These are phyloP conservation scores for Actinidia chinensis DNA, from an alignment of 179 eudicot species.

Conservation along the genomic window DNA sequence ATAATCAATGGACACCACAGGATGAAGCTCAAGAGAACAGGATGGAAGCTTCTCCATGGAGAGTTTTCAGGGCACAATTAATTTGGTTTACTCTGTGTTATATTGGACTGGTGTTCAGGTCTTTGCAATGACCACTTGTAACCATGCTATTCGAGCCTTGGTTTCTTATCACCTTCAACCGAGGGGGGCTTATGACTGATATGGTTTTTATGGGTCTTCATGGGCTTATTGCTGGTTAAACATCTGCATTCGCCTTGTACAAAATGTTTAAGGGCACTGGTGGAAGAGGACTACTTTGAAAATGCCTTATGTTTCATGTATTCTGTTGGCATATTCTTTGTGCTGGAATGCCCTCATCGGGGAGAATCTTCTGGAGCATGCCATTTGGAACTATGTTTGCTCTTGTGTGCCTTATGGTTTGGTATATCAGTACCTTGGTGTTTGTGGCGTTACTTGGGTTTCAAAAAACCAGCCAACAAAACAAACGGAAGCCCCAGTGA, in stretches of 20 bases:
- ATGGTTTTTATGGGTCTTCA: slow-evolving; percentile 56
- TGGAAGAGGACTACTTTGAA: slow-evolving; percentile 50
- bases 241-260: slow-evolving; percentile 49
- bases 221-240: slow-evolving; percentile 57
- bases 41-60: slow-evolving; percentile 59
- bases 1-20: slow-evolving; percentile 49
- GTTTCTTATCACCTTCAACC: slow-evolving; percentile 58
- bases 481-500: slow-evolving; percentile 56
- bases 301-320: slow-evolving; percentile 49
- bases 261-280: slow-evolving; percentile 57
- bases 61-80: slow-evolving; percentile 50
- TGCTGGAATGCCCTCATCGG: slow-evolving; percentile 50
- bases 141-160: slow-evolving; percentile 57
- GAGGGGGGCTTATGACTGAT: slow-evolving; percentile 58
- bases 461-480: slow-evolving; percentile 41
- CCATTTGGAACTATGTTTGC: slow-evolving; percentile 64
- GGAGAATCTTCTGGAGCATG: slow-evolving; percentile 56
- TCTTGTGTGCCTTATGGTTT: slow-evolving; percentile 52
- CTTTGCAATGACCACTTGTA: slow-evolving; percentile 47
- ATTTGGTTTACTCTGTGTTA: slow-evolving; percentile 48
- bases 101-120: slow-evolving; percentile 56
- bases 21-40: slow-evolving; percentile 64
- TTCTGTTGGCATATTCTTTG: slow-evolving; percentile 41
- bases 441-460: slow-evolving; percentile 58
- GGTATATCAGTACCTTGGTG: slow-evolving; percentile 56